Evolutionary conservation across 805 yeast genomes (phyloP).

Genomic region (Cyberlindnera samutprakarnensis): DNA sequence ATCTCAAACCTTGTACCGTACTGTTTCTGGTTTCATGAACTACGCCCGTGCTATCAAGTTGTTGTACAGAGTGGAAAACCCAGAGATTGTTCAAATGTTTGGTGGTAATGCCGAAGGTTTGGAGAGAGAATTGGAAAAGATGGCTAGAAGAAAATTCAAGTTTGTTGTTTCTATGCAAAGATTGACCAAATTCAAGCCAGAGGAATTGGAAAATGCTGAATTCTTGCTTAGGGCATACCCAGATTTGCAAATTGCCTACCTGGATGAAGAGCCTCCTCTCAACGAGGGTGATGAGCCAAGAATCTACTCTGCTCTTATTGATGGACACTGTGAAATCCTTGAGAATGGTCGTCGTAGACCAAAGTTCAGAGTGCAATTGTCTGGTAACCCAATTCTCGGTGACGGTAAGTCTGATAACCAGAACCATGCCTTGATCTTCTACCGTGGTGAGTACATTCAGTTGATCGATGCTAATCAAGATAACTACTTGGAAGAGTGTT

Average conservation of each 20-base stretch:
- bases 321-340: conserved; percentile 70
- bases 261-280: conserved; percentile 85
- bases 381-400: conserved; percentile 82
- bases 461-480: conserved; percentile 85
- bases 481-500: conserved; percentile 78
- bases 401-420: conserved; percentile 88
- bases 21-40: conserved; percentile 98
- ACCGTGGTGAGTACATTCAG: conserved; percentile 81
- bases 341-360: conserved; percentile 72
- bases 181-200: conserved; percentile 60
- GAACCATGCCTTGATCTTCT: conserved; percentile 70
- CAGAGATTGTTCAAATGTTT: conserved; percentile 93
- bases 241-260: conserved; percentile 81
- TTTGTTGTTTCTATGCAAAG: conserved; percentile 84
- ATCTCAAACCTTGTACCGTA: conserved; percentile 93
- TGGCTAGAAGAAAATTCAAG: conserved; percentile 80
- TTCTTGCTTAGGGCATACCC: conserved; percentile 79
- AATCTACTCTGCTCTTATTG: conserved; percentile 70
- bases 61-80: conserved; percentile 89
- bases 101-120: conserved; percentile 97
- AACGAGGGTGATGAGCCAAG: conserved; percentile 63
- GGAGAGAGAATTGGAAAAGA: conserved; percentile 88
- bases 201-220: conserved; percentile 75
- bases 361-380: conserved; percentile 65
- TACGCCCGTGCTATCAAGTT: conserved; percentile 93